phyloP scores from a whole-genome alignment of 2,329 filamentous ascomycete genomes.

The Cercospora berteroae region DNA sequence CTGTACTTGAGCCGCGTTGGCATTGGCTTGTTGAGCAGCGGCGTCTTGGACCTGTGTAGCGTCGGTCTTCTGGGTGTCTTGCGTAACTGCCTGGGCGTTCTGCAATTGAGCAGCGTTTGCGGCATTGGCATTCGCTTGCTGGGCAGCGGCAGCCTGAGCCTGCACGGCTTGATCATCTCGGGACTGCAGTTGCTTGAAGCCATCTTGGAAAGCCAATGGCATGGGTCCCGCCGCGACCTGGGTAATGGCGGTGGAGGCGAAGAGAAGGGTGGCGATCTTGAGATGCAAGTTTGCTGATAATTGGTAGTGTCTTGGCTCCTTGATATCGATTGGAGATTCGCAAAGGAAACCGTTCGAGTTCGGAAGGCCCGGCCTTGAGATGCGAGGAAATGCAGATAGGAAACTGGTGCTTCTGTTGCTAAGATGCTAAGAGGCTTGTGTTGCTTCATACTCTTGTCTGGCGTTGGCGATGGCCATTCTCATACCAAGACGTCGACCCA shows the following conservation, averaged over 20 bases:
- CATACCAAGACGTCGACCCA: background rate
- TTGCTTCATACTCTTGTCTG: conserved; percentile 7
- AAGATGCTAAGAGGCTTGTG: background rate
- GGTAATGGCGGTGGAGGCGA: background rate
- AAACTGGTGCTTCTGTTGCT: conserved; percentile 2
- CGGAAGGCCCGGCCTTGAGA: background rate
- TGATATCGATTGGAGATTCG: background rate
- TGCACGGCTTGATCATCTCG: background rate
- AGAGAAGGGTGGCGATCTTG: background rate
- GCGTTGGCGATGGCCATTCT: background rate
- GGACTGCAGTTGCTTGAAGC: background rate
- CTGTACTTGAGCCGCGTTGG: background rate
- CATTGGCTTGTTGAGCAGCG: background rate
- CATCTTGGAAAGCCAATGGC: background rate
- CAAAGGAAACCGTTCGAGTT: background rate
- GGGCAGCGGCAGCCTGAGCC: background rate
- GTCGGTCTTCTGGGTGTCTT: background rate
- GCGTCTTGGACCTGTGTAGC: background rate
- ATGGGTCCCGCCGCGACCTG: background rate
- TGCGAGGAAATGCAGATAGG: background rate
- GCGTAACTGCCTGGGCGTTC: background rate
- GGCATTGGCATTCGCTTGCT: background rate
- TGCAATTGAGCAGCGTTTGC: background rate
- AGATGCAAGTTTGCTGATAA: background rate
- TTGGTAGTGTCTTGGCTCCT: background rate